Evolutionary conservation across 139 green algal genomes (phyloP), one percentile per base, ranked within the genome.

Genomic region (Chlorella sp.): DNA sequence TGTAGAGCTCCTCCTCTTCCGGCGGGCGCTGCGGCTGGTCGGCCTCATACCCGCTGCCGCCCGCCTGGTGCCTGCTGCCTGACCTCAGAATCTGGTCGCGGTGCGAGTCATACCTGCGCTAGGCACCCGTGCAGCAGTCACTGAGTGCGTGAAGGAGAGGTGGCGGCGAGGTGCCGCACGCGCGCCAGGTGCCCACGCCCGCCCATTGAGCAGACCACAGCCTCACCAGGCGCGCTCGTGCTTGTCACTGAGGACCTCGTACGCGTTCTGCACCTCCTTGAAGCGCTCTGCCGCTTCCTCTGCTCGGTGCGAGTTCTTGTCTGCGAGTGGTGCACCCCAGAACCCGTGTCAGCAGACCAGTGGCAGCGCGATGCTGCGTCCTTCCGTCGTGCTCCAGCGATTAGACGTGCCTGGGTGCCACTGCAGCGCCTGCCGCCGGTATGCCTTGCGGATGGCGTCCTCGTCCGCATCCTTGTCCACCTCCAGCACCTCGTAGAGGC

Each of bases 21-120:
- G 85, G 74, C 0, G 91, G 91, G 5, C 65, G 68, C 67, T 83
- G 62, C 5, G 66, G 66, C 24, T 26, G 22, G n/a, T 20, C 66
- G 14, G 65, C 77, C 24, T 65, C 79, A 24, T 71, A 73, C 31
- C 62, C 71, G 29, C 67, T 74, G 17, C 68, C 85, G 29, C 92
- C 91, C 23, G 88, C 87, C 81, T 97, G 91, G 69, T 96, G 87
- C 0, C 80, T 78, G 67, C 88, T 80, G 17, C 87, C 88, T 2
- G 79, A 87, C 4, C 79, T 74, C 51, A 98, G 75, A 75, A 98
- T 97, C 31, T 88, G 82, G 20, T 97, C 91, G 0, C 91, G 72
- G 71, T 98, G 94, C 30, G 67, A 72, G 82, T 98, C 94, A 80
- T 98, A 98, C 91, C 91, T 93, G 75, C n/a, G n/a, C n/a, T n/a